phyloP scores from a whole-genome alignment of 2,329 filamentous ascomycete species.

The Arthroderma sp. region DNA sequence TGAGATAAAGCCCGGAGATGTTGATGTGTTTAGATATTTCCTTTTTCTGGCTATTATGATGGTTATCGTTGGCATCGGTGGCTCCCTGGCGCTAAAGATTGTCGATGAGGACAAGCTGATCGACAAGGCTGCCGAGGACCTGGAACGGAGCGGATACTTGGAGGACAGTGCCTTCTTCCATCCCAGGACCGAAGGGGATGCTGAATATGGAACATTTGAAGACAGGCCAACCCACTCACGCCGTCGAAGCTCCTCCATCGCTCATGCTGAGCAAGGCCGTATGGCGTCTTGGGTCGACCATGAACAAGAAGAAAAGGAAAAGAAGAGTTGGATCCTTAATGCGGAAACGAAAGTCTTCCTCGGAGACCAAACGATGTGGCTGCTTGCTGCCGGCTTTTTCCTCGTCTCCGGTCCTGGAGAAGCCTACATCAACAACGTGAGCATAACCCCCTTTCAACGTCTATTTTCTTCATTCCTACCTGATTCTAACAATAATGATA shows the following conservation, averaged over 20 bases:
- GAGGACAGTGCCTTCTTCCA: constrained; percentile 60
- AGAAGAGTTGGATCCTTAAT: constrained; percentile 85
- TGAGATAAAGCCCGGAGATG: constrained; percentile 37
- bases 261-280: constrained; percentile 2
- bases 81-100: constrained; percentile 59
- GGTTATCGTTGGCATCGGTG: constrained; percentile 55
- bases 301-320: constrained; percentile 46
- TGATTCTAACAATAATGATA: constrained; percentile 1
- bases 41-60: constrained; percentile 67
- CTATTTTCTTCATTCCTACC: neutral
- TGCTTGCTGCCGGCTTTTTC: constrained; percentile 79
- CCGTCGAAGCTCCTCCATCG: constrained; percentile 20
- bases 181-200: constrained; percentile 33
- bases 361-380: constrained; percentile 88
- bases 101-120: constrained; percentile 60
- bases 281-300: constrained; percentile 10
- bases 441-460: constrained; percentile 4
- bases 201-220: constrained; percentile 31
- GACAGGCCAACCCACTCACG: constrained; percentile 33
- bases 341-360: constrained; percentile 79
- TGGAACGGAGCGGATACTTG: constrained; percentile 77
- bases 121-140: constrained; percentile 74
- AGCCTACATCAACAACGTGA: constrained; percentile 83
- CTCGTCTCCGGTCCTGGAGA: constrained; percentile 91
- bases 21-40: constrained; percentile 76